Evolutionary conservation across 192 early-diverging fungal species (phyloP).

Genomic region (Coemansia interrupta): DNA sequence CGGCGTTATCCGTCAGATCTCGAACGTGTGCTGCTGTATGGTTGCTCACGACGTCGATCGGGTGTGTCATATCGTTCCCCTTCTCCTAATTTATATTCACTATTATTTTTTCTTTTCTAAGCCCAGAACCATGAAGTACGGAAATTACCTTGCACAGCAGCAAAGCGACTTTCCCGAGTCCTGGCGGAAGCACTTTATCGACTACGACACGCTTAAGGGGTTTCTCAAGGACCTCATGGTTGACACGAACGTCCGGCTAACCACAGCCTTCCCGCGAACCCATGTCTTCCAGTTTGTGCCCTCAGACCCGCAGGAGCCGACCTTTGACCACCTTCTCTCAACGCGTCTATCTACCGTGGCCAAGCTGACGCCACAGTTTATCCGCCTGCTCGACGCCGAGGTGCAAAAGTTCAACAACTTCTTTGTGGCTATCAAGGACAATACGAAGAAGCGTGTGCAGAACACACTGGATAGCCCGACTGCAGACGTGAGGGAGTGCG

Average conservation of each 20-base stretch:
- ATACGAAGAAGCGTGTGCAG: constrained; percentile 16
- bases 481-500: constrained; percentile 23
- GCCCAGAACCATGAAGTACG: constrained; percentile 64
- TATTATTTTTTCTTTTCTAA: neutral
- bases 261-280: constrained; percentile 36
- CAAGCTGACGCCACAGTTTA: constrained; percentile 63
- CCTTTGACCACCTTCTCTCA: constrained; percentile 60
- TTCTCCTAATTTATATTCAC: neutral
- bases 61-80: neutral
- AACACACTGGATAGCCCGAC: constrained; percentile 19
- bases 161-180: constrained; percentile 60
- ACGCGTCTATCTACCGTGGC: constrained; percentile 57
- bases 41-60: too few relatives aligned
- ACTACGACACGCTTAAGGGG: constrained; percentile 66
- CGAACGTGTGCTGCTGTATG: too few relatives aligned
- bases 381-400: constrained; percentile 63
- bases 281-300: constrained; percentile 35
- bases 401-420: constrained; percentile 61
- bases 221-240: constrained; percentile 64
- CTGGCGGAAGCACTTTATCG: constrained; percentile 68
- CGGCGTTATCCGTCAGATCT: neutral
- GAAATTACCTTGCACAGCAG: constrained; percentile 64
- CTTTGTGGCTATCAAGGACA: constrained; percentile 43
- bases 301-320: constrained; percentile 13
- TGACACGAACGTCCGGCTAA: constrained; percentile 51